Evolutionary conservation across 805 yeast species (phyloP).

Genomic region (Candida golubevii): DNA sequence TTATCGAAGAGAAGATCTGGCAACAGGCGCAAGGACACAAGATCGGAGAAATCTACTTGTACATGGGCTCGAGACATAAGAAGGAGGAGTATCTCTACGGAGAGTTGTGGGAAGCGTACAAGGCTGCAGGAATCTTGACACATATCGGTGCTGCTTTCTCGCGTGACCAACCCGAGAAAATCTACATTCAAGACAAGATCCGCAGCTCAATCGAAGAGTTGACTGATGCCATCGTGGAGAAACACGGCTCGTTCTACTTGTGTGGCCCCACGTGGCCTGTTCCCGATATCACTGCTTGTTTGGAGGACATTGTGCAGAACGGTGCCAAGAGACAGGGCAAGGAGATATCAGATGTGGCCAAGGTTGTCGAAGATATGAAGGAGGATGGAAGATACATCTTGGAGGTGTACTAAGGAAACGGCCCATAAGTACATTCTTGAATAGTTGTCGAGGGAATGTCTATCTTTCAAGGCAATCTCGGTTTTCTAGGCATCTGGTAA

Average conservation of each 20-base stretch:
- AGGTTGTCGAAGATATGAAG: conserved; percentile 88
- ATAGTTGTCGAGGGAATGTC: too few relatives aligned
- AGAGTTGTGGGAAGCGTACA: conserved; percentile 95
- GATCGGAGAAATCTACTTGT: conserved; percentile 84
- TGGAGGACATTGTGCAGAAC: conserved; percentile 69
- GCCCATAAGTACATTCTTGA: too few relatives aligned
- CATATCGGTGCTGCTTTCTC: conserved; percentile 98
- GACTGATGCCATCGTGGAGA: conserved; percentile 70
- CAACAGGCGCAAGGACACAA: conserved; percentile 84
- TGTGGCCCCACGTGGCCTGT: conserved; percentile 99
- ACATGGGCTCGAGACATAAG: conserved; percentile 91
- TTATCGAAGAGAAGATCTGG: conserved; percentile 91
- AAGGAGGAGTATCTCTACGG: conserved; percentile 94
- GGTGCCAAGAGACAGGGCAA: conserved; percentile 67
- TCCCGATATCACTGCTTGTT: conserved; percentile 88
- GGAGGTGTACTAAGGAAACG: conserved; percentile 69
- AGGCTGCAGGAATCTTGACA: conserved; percentile 86
- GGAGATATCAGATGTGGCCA: conserved; percentile 62
- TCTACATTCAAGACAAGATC: conserved; percentile 92
- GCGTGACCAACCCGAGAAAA: conserved; percentile 92
- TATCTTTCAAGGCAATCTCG: too few relatives aligned
- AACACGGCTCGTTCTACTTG: conserved; percentile 87
- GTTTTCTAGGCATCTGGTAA: too few relatives aligned
- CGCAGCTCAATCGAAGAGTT: conserved; percentile 68
- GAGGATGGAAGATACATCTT: conserved; percentile 87